Percentiles rank a stretch among this genome's conserved stretches.
These are phyloP conservation scores for Chlorella sp. DNA, from an alignment of 139 green algal genomes.

Conservation along the genomic window DNA sequence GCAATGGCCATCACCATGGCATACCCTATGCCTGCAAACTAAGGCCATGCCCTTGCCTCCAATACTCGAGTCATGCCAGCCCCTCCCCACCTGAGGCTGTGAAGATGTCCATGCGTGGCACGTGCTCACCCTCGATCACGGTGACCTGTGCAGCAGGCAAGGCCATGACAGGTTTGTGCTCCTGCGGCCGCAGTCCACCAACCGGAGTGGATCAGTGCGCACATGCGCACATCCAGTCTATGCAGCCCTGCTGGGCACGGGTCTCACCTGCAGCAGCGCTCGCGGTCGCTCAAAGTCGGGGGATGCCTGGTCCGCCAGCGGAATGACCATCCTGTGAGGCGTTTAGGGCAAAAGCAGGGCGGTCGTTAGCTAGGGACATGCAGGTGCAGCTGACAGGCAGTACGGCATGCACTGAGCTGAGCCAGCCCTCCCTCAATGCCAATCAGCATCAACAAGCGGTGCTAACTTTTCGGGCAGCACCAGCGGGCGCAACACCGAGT, in stretches of 20 bases:
- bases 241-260: no score
- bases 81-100: neutral
- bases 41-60: neutral
- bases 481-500: conserved; percentile 43
- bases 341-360: no score
- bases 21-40: no score
- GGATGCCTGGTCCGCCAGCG: neutral
- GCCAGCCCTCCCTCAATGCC: neutral
- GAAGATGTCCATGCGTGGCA: conserved; percentile 28
- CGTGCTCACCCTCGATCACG: conserved; percentile 28
- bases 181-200: no score
- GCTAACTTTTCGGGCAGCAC: conserved; percentile 42
- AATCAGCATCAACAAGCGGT: neutral
- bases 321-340: neutral
- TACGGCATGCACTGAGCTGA: no score
- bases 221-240: no score
- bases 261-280: conserved; percentile 12
- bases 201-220: no score
- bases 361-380: neutral
- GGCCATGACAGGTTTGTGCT: no score
- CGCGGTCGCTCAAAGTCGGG: conserved; percentile 2
- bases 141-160: conserved; percentile 25
- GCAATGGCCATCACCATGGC: no score
- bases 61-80: no score
- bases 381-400: no score